Evolutionary conservation across 371 early-diverging fungal species (phyloP).

Genomic region (Aphelidium insulamus): DNA sequence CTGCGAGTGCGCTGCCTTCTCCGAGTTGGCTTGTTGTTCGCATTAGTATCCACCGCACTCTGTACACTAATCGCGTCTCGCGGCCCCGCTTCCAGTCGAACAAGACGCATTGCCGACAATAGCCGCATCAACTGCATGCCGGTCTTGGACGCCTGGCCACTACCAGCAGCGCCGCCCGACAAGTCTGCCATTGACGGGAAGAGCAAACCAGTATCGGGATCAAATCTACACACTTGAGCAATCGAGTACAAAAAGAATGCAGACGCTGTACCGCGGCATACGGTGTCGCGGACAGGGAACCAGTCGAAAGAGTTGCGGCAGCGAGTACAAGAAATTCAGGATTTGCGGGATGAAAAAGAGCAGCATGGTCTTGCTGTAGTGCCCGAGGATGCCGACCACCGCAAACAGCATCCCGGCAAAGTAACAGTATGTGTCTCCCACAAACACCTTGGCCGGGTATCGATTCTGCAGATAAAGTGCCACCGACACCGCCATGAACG

Average conservation of each 20-base stretch:
- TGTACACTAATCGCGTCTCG: background rate
- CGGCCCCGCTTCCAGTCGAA: too few relatives aligned
- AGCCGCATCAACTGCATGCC: too few relatives aligned
- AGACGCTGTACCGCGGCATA: constrained; percentile 56
- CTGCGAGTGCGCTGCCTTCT: background rate
- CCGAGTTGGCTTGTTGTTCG: background rate
- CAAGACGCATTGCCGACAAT: too few relatives aligned
- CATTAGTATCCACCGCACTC: background rate
- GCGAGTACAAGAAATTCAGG: constrained; percentile 83
- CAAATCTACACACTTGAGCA: too few relatives aligned
- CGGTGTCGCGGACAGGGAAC: constrained; percentile 94
- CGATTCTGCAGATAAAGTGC: constrained; percentile 67
- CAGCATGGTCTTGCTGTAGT: constrained; percentile 77
- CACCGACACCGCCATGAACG: constrained; percentile 61
- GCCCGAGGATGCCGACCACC: constrained; percentile 79
- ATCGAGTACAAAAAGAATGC: constrained; percentile 1
- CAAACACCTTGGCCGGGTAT: constrained; percentile 80
- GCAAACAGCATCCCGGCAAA: constrained; percentile 97
- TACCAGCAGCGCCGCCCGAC: too few relatives aligned
- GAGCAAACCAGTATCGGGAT: too few relatives aligned
- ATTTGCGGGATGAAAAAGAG: constrained; percentile 87
- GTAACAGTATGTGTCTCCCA: constrained; percentile 94
- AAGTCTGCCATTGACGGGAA: too few relatives aligned
- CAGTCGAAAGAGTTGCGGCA: constrained; percentile 82
- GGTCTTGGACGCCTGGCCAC: too few relatives aligned